Evolutionary conservation across 352 stramenopile genomes (phyloP).

Genomic region (Phytopythium montanum): DNA sequence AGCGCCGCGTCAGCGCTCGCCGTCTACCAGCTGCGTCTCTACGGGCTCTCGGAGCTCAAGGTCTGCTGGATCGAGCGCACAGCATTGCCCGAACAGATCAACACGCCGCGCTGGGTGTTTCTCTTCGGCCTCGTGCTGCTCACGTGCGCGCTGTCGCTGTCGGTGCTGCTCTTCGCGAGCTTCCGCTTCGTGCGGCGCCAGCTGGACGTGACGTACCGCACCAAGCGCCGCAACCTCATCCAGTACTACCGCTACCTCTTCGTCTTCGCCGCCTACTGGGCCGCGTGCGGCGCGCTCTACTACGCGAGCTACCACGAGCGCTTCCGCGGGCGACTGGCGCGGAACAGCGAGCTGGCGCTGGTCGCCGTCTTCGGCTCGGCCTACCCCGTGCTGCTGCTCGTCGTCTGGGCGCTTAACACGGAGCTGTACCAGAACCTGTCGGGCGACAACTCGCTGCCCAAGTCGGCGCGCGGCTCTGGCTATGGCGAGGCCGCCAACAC

Average conservation of each 20-base stretch:
- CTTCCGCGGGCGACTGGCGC: conserved; percentile 57
- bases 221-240: conserved; percentile 76
- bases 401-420: conserved; percentile 83
- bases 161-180: conserved; percentile 76
- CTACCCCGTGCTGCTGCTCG: conserved; percentile 65
- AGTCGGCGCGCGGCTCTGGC: conserved; percentile 38
- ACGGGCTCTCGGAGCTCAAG: conserved; percentile 66
- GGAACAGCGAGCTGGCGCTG: conserved; percentile 55
- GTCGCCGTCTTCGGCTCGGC: conserved; percentile 60
- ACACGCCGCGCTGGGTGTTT: conserved; percentile 61
- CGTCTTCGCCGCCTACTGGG: conserved; percentile 71
- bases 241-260: conserved; percentile 87
- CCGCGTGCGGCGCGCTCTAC: conserved; percentile 60
- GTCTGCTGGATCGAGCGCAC: conserved; percentile 77
- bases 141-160: conserved; percentile 58
- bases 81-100: conserved; percentile 30
- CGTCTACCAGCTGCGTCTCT: conserved; percentile 59
- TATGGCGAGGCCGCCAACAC: conserved; percentile 35
- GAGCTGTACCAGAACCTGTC: conserved; percentile 79
- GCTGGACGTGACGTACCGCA: conserved; percentile 79
- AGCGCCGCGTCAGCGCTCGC: conserved; percentile 58
- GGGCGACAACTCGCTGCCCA: conserved; percentile 63
- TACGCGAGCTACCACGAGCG: conserved; percentile 64
- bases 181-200: conserved; percentile 83
- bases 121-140: conserved; percentile 50